Evolutionary conservation across 2,329 filamentous ascomycete species (phyloP).

Genomic region (Myriosclerotinia duriaeana): DNA sequence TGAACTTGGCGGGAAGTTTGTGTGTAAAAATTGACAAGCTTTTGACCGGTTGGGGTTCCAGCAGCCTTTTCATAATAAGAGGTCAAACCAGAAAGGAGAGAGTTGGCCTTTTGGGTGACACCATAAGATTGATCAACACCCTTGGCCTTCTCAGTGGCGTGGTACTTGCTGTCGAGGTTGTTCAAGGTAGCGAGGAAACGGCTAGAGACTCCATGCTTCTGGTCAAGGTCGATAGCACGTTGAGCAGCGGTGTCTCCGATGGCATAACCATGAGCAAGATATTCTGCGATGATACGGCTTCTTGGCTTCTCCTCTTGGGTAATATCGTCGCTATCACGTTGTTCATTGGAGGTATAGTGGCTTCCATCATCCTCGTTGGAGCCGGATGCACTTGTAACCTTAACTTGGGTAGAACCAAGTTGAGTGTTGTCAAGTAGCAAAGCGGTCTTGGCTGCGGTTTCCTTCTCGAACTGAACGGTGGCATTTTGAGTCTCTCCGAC

Average conservation of each 20-base stretch:
- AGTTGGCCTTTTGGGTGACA: constrained; percentile 70
- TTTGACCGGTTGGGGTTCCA: constrained; percentile 83
- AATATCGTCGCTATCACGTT: constrained; percentile 66
- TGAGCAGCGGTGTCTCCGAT: constrained; percentile 72
- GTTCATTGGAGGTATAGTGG: constrained; percentile 53
- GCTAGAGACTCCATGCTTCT: constrained; percentile 80
- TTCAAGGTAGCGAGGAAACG: constrained; percentile 76
- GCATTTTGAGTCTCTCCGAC: constrained; percentile 72
- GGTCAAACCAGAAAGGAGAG: constrained; percentile 63
- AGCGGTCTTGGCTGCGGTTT: constrained; percentile 93
- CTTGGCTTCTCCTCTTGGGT: constrained; percentile 97
- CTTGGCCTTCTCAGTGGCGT: constrained; percentile 83
- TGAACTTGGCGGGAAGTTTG: constrained; percentile 83
- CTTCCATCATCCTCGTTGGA: constrained; percentile 59
- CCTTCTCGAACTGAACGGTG: constrained; percentile 94
- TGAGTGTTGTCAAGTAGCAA: constrained; percentile 96
- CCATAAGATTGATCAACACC: constrained; percentile 82
- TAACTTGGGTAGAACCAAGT: constrained; percentile 82
- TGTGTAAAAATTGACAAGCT: constrained; percentile 83
- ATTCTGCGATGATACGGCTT: constrained; percentile 90
- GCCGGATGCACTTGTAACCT: constrained; percentile 66
- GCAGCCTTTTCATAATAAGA: constrained; percentile 95
- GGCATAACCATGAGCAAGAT: constrained; percentile 88
- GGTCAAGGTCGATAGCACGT: constrained; percentile 81
- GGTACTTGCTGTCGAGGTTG: constrained; percentile 79